These are phyloP conservation scores for Psilocybe cyanescens DNA, from an alignment of 768 basidiomycete species.

Conservation along the genomic window DNA sequence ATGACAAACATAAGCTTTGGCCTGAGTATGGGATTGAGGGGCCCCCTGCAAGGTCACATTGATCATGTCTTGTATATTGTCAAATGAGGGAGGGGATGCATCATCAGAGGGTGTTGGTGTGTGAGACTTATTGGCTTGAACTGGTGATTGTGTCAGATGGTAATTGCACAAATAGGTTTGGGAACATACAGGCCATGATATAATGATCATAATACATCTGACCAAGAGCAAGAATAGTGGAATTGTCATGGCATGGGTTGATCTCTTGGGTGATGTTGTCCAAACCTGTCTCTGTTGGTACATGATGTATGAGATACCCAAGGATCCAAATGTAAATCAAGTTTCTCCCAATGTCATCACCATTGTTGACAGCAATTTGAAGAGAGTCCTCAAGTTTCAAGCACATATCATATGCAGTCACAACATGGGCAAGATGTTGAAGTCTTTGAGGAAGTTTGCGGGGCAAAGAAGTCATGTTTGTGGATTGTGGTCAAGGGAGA, in stretches of 20 bases:
- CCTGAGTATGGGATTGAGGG: conserved; percentile 19
- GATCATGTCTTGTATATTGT: conserved; percentile 25
- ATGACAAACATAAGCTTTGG: conserved; percentile 16
- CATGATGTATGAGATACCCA: conserved; percentile 27
- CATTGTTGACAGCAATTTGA: conserved; percentile 12
- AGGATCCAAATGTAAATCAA: conserved; percentile 27
- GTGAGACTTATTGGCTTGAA: conserved; percentile 17
- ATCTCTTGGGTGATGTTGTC: conserved; percentile 20
- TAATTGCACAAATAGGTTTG: conserved; percentile 8
- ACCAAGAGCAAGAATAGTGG: conserved; percentile 23
- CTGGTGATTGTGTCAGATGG: conserved; percentile 19
- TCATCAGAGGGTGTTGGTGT: conserved; percentile 23
- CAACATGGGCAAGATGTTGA: background rate
- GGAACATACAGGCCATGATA: conserved; percentile 30
- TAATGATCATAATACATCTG: conserved; percentile 30
- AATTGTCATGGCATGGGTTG: background rate
- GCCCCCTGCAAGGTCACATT: conserved; percentile 19
- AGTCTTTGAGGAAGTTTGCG: background rate
- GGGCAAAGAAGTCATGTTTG: background rate
- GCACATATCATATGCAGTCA: conserved; percentile 26
- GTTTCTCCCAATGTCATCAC: conserved; percentile 17
- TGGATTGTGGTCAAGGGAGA: too few relatives aligned
- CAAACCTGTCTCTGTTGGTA: conserved; percentile 18
- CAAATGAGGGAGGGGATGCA: conserved; percentile 25
- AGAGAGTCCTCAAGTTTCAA: conserved; percentile 21